Evolutionary conservation across 352 stramenopile genomes (phyloP), one percentile per base, ranked within the genome.

Genomic region (Phytophthora sojae): DNA sequence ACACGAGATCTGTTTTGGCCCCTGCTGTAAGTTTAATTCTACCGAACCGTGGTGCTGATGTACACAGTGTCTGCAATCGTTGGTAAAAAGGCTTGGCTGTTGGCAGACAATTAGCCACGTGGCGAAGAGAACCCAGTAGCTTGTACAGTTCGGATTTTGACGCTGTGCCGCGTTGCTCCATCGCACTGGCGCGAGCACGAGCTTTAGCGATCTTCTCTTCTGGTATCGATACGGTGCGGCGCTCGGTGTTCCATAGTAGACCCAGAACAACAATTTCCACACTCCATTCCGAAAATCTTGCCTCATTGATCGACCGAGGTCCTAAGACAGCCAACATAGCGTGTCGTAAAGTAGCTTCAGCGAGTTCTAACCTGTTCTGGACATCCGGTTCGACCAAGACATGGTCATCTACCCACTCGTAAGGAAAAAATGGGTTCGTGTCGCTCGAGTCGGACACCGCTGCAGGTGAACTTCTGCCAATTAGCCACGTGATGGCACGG

Each of bases 291-390:
- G 71, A 71, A 60, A 80, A 77, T 21, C 75, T 80, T 0, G 65
- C 25, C 32, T 80, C 72, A 21, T 83, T 83, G 1, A 80, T 67
- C 0, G 69, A n/a, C n/a, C n/a, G n/a, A n/a, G n/a, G n/a, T n/a
- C n/a, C n/a, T n/a, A n/a, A n/a, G n/a, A n/a, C n/a, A n/a, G n/a
- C n/a, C n/a, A n/a, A n/a, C n/a, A n/a, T n/a, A n/a, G n/a, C n/a
- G n/a, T n/a, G n/a, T n/a, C 67, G 61, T 5, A 70, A 45, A 0
- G 69, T 70, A 1, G 61, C 55, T 44, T 66, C 64, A 15, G 71
- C 64, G 2, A 68, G 25, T 12, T 69, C 23, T 21, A 67, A 19
- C 1, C 64, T 29, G 3, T 71, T 9, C 4, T 26, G 17, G 8
- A 50, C 4, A 11, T 73, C 53, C 1, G 52, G 11, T 25, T 79